Percentiles rank a stretch among this genome's conserved stretches.
Evolutionary conservation across 495 filamentous ascomycete genomes (phyloP).

Genomic region (Penicillium longicatenatum): DNA sequence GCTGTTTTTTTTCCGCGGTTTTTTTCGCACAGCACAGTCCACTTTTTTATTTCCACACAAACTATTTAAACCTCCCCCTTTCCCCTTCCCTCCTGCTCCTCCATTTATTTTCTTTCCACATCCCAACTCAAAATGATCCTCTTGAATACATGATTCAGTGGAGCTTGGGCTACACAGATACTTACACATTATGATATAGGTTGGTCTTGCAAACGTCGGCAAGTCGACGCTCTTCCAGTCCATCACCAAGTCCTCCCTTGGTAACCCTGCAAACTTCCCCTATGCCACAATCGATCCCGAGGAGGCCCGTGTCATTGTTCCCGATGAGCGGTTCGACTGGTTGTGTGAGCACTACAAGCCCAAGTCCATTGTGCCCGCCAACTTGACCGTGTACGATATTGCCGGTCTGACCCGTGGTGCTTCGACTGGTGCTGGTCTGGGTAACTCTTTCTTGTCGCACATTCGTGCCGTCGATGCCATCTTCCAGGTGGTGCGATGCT

Average conservation of each 20-base stretch:
- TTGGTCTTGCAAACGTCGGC: conserved; percentile 98
- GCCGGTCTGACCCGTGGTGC: conserved; percentile 95
- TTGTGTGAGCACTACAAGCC: conserved; percentile 94
- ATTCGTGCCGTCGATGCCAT: conserved; percentile 99
- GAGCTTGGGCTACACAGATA: neutral
- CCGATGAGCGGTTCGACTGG: conserved; percentile 96
- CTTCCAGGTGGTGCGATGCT: conserved; percentile 98
- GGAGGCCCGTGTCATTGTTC: conserved; percentile 96
- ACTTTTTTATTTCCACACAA: conserved; percentile 37
- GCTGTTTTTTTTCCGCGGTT: conserved; percentile 30
- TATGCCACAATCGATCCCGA: conserved; percentile 99
- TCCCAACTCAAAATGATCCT: conserved; percentile 12
- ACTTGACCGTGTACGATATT: conserved; percentile 98
- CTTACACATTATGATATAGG: conserved; percentile 54
- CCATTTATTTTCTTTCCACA: conserved; percentile 12
- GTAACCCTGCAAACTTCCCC: conserved; percentile 99
- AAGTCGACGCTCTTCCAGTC: conserved; percentile 99
- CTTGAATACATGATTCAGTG: neutral
- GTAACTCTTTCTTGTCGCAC: conserved; percentile 97
- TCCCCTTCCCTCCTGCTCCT: conserved; percentile 24
- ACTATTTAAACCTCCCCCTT: conserved; percentile 31
- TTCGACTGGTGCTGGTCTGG: conserved; percentile 95
- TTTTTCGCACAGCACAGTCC: conserved; percentile 40
- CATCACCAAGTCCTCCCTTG: conserved; percentile 95
- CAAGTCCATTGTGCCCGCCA: conserved; percentile 92